Conservation (phyloP, 306 rosid species). For the Betula pendula region DNA sequence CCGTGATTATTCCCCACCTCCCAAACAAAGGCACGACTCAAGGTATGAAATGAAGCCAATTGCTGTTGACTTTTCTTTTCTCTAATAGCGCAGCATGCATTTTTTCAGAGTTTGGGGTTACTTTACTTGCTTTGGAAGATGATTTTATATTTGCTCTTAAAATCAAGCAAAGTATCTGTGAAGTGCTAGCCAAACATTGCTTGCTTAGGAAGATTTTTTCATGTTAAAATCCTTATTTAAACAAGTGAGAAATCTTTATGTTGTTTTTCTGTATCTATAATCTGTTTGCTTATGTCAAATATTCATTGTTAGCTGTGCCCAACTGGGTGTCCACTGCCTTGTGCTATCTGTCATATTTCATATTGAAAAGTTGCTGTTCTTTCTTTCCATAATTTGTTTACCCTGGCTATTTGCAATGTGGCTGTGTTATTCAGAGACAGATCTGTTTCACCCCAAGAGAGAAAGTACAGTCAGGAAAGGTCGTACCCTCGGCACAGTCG, state of each 20-base stretch:
- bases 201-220: not conserved
- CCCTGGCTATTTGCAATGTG: not conserved
- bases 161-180: not conserved
- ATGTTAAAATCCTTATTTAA: too few relatives aligned
- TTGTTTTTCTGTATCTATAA: too few relatives aligned
- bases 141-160: not conserved
- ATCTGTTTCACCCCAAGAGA: constrained; percentile 69
- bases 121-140: not conserved
- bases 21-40: constrained; percentile 68
- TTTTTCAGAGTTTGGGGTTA: not conserved
- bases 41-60: constrained; percentile 46
- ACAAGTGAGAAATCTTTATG: too few relatives aligned
- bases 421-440: constrained; percentile 36
- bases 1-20: constrained; percentile 68
- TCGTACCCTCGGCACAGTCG: constrained; percentile 53
- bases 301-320: too few relatives aligned
- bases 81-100: not conserved
- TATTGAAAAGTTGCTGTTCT: too few relatives aligned
- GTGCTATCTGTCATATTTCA: too few relatives aligned
- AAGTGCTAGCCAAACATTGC: not conserved
- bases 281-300: too few relatives aligned
- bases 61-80: not conserved
- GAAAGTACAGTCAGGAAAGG: constrained; percentile 67
- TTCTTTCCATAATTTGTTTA: too few relatives aligned
- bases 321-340: too few relatives aligned